Conservation (phyloP, 345 rosid species). For the Noccaea bulbosa region DNA sequence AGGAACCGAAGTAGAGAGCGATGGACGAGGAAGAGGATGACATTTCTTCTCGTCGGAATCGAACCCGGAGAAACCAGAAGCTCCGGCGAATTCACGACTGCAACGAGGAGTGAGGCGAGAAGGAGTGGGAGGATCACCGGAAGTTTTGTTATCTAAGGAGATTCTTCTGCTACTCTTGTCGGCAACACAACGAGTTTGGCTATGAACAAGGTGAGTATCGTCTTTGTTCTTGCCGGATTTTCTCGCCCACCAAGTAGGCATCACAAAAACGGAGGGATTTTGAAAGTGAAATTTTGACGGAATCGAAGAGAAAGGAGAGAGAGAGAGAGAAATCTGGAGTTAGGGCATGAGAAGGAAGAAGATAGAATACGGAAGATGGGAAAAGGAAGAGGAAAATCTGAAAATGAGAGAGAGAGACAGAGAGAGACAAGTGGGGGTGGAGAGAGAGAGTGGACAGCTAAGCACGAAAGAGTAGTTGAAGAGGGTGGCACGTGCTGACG, state of each 20-base stretch:
- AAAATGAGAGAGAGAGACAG: slow-evolving; percentile 1
- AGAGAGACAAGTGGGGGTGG: slow-evolving; percentile 7
- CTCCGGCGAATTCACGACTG: slow-evolving; percentile 58
- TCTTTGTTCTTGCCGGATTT: slow-evolving; percentile 66
- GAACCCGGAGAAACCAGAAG: slow-evolving; percentile 68
- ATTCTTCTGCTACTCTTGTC: slow-evolving; percentile 38
- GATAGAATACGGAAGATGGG: slow-evolving; percentile 38
- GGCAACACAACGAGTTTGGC: slow-evolving; percentile 8
- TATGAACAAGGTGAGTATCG: slow-evolving; percentile 41
- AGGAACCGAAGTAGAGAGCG: slow-evolving; percentile 44
- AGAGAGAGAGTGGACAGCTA: slow-evolving; percentile 40
- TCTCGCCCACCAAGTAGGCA: slow-evolving; percentile 87
- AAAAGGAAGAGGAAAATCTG: not conserved
- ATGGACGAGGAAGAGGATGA: slow-evolving; percentile 81
- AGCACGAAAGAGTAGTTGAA: slow-evolving; percentile 30
- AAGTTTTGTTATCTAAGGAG: slow-evolving; percentile 45
- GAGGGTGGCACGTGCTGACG: slow-evolving; percentile 30
- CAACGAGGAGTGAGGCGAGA: slow-evolving; percentile 55
- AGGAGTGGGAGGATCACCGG: slow-evolving; percentile 42
- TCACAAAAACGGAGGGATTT: slow-evolving; percentile 22
- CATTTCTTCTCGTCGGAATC: slow-evolving; percentile 77
- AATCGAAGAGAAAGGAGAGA: not conserved
- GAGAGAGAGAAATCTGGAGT: slow-evolving; percentile 5
- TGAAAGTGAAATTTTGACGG: not conserved
- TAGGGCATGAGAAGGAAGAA: slow-evolving; percentile 37